These are phyloP conservation scores for Candida chauliodis DNA, from an alignment of 805 yeast species.

Conservation along the genomic window DNA sequence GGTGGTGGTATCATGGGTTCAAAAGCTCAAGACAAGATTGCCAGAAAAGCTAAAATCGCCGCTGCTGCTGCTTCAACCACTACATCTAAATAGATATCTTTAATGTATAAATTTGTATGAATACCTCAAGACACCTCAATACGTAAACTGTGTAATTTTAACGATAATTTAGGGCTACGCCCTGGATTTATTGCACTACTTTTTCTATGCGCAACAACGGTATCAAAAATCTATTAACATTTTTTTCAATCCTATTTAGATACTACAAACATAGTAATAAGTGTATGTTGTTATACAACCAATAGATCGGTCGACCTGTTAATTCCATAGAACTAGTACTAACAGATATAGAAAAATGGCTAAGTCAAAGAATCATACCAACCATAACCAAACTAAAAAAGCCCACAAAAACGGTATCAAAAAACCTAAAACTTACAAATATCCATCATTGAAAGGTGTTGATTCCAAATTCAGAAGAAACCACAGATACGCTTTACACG, in stretches of 20 bases:
- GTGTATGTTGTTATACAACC: slow-evolving; percentile 2
- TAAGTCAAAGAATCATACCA: slow-evolving; percentile 99
- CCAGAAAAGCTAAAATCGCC: slow-evolving; percentile 66
- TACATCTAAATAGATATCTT: slow-evolving; percentile 3
- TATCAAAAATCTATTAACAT: not conserved
- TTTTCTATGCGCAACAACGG: slow-evolving; percentile 1
- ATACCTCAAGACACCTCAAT: no score
- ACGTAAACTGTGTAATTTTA: no score
- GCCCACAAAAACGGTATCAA: slow-evolving; percentile 99
- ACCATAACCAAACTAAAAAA: slow-evolving; percentile 99
- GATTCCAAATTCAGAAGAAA: slow-evolving; percentile 99
- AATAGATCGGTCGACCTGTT: not conserved
- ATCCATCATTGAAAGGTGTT: slow-evolving; percentile 98
- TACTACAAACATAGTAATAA: slow-evolving; percentile 1
- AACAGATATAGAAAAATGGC: slow-evolving; percentile 59
- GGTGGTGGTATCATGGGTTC: slow-evolving; percentile 99
- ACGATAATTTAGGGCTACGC: slow-evolving; percentile 1
- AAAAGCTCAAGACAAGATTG: slow-evolving; percentile 83
- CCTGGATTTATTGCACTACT: not conserved
- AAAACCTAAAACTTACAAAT: slow-evolving; percentile 97
- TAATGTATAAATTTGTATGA: not conserved
- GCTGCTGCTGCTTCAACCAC: slow-evolving; percentile 23
- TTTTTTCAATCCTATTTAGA: slow-evolving; percentile 2
- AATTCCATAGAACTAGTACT: not conserved
- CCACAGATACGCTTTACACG: slow-evolving; percentile 99